phyloP scores from a whole-genome alignment of 2,329 filamentous ascomycete genomes.

The Coccinonectria pachysandricola region DNA sequence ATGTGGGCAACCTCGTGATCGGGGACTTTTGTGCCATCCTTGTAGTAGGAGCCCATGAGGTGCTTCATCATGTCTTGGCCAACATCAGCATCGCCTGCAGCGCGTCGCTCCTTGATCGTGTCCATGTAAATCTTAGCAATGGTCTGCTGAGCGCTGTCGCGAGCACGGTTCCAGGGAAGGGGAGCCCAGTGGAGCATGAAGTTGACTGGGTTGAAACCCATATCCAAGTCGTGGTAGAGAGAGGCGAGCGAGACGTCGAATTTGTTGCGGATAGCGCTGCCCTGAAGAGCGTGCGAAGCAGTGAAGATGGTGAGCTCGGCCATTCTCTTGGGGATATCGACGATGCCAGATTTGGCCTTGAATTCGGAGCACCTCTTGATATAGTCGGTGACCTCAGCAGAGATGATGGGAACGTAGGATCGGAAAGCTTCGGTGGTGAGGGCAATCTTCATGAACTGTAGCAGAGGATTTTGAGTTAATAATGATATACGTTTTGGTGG shows the following conservation, averaged over 20 bases:
- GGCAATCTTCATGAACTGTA: constrained; percentile 68
- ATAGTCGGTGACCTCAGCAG: constrained; percentile 62
- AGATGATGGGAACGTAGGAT: constrained; percentile 69
- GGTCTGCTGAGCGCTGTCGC: constrained; percentile 69
- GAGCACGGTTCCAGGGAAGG: constrained; percentile 76
- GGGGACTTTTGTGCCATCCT: constrained; percentile 67
- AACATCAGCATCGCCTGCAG: constrained; percentile 36
- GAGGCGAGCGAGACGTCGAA: constrained; percentile 74
- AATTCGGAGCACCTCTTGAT: constrained; percentile 57
- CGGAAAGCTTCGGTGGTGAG: constrained; percentile 66
- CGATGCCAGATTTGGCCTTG: constrained; percentile 56
- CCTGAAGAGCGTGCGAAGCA: constrained; percentile 75
- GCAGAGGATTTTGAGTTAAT: constrained; percentile 6
- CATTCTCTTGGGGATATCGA: constrained; percentile 66
- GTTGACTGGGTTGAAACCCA: constrained; percentile 82
- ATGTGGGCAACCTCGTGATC: constrained; percentile 82
- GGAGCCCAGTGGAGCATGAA: constrained; percentile 85
- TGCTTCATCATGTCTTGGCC: constrained; percentile 79
- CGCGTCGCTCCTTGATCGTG: constrained; percentile 64
- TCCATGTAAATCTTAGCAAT: constrained; percentile 76
- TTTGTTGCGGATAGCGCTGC: constrained; percentile 67
- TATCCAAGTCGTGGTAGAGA: constrained; percentile 81
- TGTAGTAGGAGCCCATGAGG: constrained; percentile 76
- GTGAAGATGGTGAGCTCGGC: constrained; percentile 86
- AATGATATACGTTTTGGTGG: too few species aligned